phyloP scores from a whole-genome alignment of 176 grass and related monocot genomes.

The Carex scoparia region DNA sequence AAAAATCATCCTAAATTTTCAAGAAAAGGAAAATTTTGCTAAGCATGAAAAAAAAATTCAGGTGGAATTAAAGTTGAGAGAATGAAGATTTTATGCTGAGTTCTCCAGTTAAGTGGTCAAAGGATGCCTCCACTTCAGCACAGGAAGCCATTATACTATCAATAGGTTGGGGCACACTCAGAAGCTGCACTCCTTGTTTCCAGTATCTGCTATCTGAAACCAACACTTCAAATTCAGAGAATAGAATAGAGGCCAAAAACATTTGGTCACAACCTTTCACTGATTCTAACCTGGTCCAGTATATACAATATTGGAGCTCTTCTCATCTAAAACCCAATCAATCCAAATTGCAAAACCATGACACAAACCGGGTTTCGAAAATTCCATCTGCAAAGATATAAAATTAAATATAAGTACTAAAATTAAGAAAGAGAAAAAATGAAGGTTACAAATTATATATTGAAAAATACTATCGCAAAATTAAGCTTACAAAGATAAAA shows the following conservation, averaged over 20 bases:
- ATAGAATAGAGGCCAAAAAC: background rate
- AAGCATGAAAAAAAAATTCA: background rate
- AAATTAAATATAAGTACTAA: background rate
- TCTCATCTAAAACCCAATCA: slow-evolving; percentile 74
- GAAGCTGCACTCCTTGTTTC: slow-evolving; percentile 80
- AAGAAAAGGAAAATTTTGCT: background rate
- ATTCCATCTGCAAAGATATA: slow-evolving; percentile 45
- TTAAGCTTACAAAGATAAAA: background rate
- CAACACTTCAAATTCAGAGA: slow-evolving; percentile 15
- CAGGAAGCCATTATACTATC: slow-evolving; percentile 5
- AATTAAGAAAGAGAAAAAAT: background rate
- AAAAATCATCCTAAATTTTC: background rate
- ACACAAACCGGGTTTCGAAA: slow-evolving; percentile 48
- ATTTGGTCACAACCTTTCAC: background rate
- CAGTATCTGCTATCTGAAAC: slow-evolving; percentile 67
- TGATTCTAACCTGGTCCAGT: slow-evolving; percentile 68
- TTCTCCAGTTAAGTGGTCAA: slow-evolving; percentile 53
- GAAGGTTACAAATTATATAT: background rate
- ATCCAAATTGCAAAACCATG: slow-evolving; percentile 87
- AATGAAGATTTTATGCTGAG: slow-evolving; percentile 29
- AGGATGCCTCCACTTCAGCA: slow-evolving; percentile 46
- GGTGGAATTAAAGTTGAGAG: slow-evolving; percentile 3
- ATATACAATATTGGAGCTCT: slow-evolving; percentile 33
- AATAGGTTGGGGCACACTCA: slow-evolving; percentile 54
- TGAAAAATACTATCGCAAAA: background rate